These are phyloP conservation scores for Agarophyton chilense DNA, from an alignment of 23 red algal genomes.

Conservation along the genomic window DNA sequence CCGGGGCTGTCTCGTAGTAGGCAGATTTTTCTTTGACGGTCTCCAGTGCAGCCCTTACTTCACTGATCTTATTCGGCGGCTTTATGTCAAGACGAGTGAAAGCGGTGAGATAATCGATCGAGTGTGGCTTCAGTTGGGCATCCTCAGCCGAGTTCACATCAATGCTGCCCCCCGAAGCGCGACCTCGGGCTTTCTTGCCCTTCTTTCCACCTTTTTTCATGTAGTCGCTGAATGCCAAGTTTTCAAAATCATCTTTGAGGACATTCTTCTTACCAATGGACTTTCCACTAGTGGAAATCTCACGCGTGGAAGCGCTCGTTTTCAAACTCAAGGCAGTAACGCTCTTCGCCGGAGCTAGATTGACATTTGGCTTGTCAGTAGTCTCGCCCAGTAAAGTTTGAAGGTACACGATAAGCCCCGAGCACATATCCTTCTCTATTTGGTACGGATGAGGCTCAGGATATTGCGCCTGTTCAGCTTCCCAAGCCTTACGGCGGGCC, in stretches of 20 bases:
- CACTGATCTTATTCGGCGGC: conserved; percentile 65
- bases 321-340: conserved; percentile 28
- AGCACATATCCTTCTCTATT: conserved; percentile 71
- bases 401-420: conserved; percentile 51
- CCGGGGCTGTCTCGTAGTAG: conserved; percentile 57
- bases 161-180: not conserved
- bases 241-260: conserved; percentile 4
- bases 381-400: conserved; percentile 55
- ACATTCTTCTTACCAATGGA: conserved; percentile 68
- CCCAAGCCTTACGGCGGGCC: conserved; percentile 67
- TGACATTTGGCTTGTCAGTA: conserved; percentile 49
- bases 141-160: conserved; percentile 14
- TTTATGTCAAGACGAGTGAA: conserved; percentile 63
- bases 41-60: conserved; percentile 56
- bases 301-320: conserved; percentile 28
- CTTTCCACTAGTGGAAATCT: conserved; percentile 55
- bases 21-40: conserved; percentile 58
- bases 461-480: conserved; percentile 81
- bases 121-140: conserved; percentile 58
- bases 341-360: conserved; percentile 24
- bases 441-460: conserved; percentile 76
- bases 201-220: conserved; percentile 57
- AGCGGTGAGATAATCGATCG: conserved; percentile 67
- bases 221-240: conserved; percentile 54
- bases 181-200: conserved; percentile 49